These are phyloP conservation scores for Elaeagnus macrophylla DNA, from an alignment of 306 rosid species.

Conservation along the genomic window DNA sequence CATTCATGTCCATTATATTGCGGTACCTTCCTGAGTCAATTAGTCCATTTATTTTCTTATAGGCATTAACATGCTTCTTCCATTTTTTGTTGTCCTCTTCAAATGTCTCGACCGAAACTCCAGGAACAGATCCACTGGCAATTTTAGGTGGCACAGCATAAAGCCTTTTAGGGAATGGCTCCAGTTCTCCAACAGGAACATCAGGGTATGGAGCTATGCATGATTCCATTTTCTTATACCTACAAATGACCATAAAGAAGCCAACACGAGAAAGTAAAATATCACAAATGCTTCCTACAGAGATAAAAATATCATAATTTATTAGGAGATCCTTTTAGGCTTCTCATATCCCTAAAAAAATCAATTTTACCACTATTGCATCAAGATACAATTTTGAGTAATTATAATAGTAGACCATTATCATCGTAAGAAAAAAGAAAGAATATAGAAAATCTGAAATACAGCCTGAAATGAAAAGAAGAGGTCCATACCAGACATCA, in stretches of 20 bases:
- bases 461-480: neutral
- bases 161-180: constrained; percentile 76
- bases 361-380: too few species aligned
- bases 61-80: constrained; percentile 84
- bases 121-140: constrained; percentile 70
- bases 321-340: too few species aligned
- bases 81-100: constrained; percentile 60
- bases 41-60: constrained; percentile 61
- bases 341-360: too few species aligned
- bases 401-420: neutral
- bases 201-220: constrained; percentile 58
- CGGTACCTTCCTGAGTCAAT: constrained; percentile 86
- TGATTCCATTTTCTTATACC: constrained; percentile 89
- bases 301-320: neutral
- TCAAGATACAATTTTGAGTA: neutral
- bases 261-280: constrained; percentile 9
- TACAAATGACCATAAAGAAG: constrained; percentile 27
- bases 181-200: constrained; percentile 35
- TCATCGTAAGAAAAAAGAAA: neutral
- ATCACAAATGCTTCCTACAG: neutral
- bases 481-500: constrained; percentile 59
- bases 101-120: constrained; percentile 50
- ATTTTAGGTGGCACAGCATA: constrained; percentile 76
- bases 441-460: neutral
- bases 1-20: constrained; percentile 94